phyloP scores from a whole-genome alignment of 495 filamentous ascomycete species.

The Neurospora cerealis region DNA sequence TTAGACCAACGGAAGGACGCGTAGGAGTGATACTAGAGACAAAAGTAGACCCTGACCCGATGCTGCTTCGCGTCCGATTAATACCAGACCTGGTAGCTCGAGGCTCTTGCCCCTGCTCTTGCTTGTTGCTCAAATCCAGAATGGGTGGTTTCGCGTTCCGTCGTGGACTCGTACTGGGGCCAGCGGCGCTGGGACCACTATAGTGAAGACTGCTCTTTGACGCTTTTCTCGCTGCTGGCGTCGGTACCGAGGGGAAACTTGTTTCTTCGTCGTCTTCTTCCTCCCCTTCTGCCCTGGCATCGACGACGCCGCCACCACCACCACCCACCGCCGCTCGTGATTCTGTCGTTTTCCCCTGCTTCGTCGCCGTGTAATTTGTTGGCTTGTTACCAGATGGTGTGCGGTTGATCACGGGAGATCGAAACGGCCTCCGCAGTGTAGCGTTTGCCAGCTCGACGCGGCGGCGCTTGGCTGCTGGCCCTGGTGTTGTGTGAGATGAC shows the following conservation, averaged over 20 bases:
- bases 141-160: not conserved
- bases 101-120: not conserved
- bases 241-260: not conserved
- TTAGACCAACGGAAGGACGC: not conserved
- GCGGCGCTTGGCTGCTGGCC: slow-evolving; percentile 20
- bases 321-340: not conserved
- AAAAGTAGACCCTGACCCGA: not conserved
- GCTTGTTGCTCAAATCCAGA: not conserved
- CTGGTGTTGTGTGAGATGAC: slow-evolving; percentile 12
- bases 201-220: not conserved
- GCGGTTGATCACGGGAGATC: slow-evolving; percentile 18
- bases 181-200: not conserved
- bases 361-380: not conserved
- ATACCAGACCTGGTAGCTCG: not conserved
- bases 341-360: not conserved
- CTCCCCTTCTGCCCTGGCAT: no score
- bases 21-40: not conserved
- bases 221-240: not conserved
- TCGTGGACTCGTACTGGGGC: not conserved
- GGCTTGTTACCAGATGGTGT: not conserved
- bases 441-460: slow-evolving; percentile 19
- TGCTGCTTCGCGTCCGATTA: not conserved
- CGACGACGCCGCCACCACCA: no score
- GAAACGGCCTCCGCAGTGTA: slow-evolving; percentile 19
- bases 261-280: not conserved